These are phyloP conservation scores for Penicillium arizonense DNA, from an alignment of 495 filamentous ascomycete genomes.

Conservation along the genomic window DNA sequence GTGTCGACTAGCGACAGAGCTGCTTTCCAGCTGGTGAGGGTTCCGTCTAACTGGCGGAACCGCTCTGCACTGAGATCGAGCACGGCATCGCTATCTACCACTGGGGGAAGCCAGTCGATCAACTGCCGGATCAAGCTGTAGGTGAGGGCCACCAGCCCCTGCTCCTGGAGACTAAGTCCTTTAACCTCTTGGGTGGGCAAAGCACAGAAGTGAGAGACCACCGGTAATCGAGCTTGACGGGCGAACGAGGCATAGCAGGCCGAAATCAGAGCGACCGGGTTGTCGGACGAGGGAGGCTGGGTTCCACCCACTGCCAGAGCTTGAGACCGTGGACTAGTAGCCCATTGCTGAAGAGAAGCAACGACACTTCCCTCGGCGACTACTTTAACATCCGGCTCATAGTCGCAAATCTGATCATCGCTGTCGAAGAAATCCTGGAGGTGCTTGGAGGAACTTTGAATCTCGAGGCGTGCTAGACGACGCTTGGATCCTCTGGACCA, in stretches of 20 bases:
- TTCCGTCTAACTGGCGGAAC: constrained; percentile 39
- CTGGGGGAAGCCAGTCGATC: constrained; percentile 42
- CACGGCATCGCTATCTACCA: constrained; percentile 37
- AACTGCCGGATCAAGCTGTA: constrained; percentile 51
- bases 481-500: constrained; percentile 35
- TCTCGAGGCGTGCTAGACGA: constrained; percentile 38
- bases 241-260: constrained; percentile 37
- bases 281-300: constrained; percentile 22
- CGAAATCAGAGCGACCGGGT: constrained; percentile 38
- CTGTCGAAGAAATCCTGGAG: constrained; percentile 43
- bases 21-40: constrained; percentile 39
- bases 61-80: constrained; percentile 40
- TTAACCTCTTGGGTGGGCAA: constrained; percentile 23
- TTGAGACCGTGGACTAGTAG: constrained; percentile 34
- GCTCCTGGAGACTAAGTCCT: constrained; percentile 30
- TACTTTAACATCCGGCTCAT: constrained; percentile 31
- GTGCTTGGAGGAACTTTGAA: constrained; percentile 42
- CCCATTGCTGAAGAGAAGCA: constrained; percentile 38
- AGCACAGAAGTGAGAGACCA: constrained; percentile 44
- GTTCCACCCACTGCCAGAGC: constrained; percentile 39
- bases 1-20: constrained; percentile 40
- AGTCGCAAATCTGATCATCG: constrained; percentile 36
- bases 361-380: constrained; percentile 34
- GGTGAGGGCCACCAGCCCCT: constrained; percentile 41
- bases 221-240: constrained; percentile 34